Evolutionary conservation across 2,329 filamentous ascomycete genomes (phyloP), one percentile per base, ranked within the genome.

Genomic region (Hymenoscyphus linearis): DNA sequence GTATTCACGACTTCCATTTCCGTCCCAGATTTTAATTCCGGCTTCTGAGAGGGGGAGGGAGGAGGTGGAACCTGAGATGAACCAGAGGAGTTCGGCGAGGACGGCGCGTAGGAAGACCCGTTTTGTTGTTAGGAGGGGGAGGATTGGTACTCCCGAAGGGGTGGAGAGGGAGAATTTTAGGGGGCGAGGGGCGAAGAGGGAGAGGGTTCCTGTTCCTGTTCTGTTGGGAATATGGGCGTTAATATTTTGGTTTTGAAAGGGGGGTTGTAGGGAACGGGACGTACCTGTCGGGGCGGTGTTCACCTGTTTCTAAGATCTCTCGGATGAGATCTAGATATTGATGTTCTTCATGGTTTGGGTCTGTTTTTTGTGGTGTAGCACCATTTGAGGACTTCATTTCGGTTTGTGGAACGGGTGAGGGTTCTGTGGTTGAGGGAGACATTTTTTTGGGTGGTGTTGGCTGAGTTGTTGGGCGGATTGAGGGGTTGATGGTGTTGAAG

Each of bases 11-110:
- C 88, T 92, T 52, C 93, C 95, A 73, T 99, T 99, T 70, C 93
- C 93, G 74, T 99, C 95, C 95, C 95, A 99, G 74, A 99, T 99
- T 76, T 96, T 96, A 71, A 99, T 87, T 34, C 92, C 91, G 1
- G 87, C 86, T 13, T 87, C 86, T 62, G 85, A 87, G 2, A 99
- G 85, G 0, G 91, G 80, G 3, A 85, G 77, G 1, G 91, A 93
- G 0, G 90, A 91, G 2, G 95, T 99, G 70, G 80, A 85, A 71
- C 91, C 95, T 52, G 86, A 84, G 68, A 99, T 82, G 77, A 99
- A 99, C 95, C 95, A 99, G 64, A 99, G 87, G 0, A 99, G 87
- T 76, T 99, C 95, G 66, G 87, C 90, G 65, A 98, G 81, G 56
- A 99, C 89, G 69, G 93, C 93, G 63, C 90, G 89, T 35, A 90